Evolutionary conservation across 2,329 filamentous ascomycete species (phyloP), one percentile per base, ranked within the genome.

Genomic region (Trichoderma sp.): DNA sequence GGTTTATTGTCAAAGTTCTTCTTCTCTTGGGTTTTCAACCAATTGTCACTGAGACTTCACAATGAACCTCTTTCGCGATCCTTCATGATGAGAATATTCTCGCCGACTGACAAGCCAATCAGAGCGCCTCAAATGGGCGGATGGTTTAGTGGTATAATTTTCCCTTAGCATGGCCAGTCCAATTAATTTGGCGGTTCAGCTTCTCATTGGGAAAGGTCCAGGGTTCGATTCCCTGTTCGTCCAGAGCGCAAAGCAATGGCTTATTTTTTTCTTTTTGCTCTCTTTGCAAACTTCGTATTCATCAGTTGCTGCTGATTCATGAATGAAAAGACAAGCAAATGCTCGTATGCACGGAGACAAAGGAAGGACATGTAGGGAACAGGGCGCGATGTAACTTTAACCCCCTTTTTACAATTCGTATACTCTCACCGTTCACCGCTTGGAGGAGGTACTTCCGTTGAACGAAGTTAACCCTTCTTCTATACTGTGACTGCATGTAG

Each of bases 151-250:
- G 74, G 74, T 75, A 75, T 75, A 71, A 75, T 75, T 75, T 75
- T 75, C 74, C 74, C 66, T 75, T 75, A 75, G 74, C 74, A 75
- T 71, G 2, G 21, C 29, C 12, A 12, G 8, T 72, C 7, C 60
- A 62, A 65, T 21, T 35, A 21, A 41, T 33, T 45, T 24, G 6
- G 27, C 1, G n/a, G 59, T 66, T 67, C 3, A 59, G 60, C 38
- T 59, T 41, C 27, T 38, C 53, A 60, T 14, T 76, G 74, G 75
- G 75, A 76, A 72, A 75, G 75, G 73, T 76, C 75, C 75, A 50
- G 75, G 75, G 75, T 76, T 76, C 75, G 74, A 76, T 76, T 76
- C 75, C 75, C 75, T 50, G 75, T 76, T 75, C 67, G 75, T 76
- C 75, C 75, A 76, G n/a, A 24, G 41, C 45, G 60, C 16, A 16